A percentile compares a stretch with the other conserved stretches of the same genome.
Evolutionary conservation across 768 basidiomycete species (phyloP).

Genomic region (Rhodotorula paludigena): DNA sequence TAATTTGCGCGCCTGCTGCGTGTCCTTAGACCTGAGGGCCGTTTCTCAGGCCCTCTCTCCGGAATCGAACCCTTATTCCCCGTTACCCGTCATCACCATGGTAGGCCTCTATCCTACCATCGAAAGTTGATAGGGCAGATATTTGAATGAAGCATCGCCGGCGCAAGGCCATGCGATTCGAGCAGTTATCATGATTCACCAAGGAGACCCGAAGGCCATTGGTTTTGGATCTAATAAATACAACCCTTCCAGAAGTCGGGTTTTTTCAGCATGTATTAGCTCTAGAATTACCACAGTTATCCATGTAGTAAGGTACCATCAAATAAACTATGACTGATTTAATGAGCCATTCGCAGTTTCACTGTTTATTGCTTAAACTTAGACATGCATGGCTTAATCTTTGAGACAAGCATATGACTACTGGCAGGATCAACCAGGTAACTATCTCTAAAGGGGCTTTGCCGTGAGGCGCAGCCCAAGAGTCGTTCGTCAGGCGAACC

Average conservation of each 20-base stretch:
- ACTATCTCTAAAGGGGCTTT: slow-evolving; percentile 50
- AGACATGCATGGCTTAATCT: slow-evolving; percentile 79
- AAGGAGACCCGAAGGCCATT: slow-evolving; percentile 51
- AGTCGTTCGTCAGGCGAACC: neutral
- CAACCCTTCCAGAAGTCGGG: slow-evolving; percentile 67
- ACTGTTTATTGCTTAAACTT: slow-evolving; percentile 70
- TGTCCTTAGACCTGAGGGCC: no score
- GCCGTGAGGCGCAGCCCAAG: neutral
- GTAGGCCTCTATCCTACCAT: no score
- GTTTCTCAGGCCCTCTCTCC: no score
- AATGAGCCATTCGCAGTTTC: slow-evolving; percentile 79
- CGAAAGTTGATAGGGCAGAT: no score
- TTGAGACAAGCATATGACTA: slow-evolving; percentile 80
- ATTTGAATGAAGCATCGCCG: slow-evolving; percentile 66
- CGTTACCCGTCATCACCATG: no score
- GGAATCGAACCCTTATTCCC: no score
- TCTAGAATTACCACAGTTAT: slow-evolving; percentile 76
- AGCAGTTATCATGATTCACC: slow-evolving; percentile 73
- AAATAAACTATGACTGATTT: slow-evolving; percentile 79
- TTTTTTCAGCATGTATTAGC: slow-evolving; percentile 68
- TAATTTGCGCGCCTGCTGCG: slow-evolving; percentile 50
- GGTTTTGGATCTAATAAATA: slow-evolving; percentile 72
- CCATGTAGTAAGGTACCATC: slow-evolving; percentile 70
- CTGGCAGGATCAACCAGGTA: slow-evolving; percentile 81
- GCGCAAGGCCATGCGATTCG: slow-evolving; percentile 68